Evolutionary conservation across 2,329 filamentous ascomycete species (phyloP), one percentile per base, ranked within the genome.

Genomic region (Parastagonospora avenae): DNA sequence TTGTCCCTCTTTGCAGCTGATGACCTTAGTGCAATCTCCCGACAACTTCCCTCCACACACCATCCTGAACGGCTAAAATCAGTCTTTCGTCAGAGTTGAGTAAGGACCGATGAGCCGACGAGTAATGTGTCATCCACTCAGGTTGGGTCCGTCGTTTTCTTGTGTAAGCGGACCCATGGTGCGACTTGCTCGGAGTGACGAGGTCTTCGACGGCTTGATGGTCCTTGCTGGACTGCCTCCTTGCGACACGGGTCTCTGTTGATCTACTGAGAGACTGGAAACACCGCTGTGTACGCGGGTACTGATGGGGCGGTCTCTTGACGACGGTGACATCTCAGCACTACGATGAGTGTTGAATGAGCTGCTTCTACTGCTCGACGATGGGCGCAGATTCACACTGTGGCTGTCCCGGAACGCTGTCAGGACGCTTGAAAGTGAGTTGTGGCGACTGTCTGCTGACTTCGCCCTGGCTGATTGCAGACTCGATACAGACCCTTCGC

Each of bases 401-500:
- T 55, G 59, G 7, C 52, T 50, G 6, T 67, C 44, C 8, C 55
- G 64, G 38, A 68, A 64, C 12, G 63, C 65, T 9, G 70, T 73
- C 27, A 65, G 31, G 11, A 70, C 53, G 31, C 70, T 72, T 1
- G 66, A 64, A 9, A 46, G 58, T 16, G 70, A 77, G 41, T 57
- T 51, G 11, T 61, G 66, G 10, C 63, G 62, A 27, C 60, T 57
- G 4, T 70, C 60, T 33, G 56, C 54, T 11, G 41, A 32, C 27
- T 46, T 59, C 10, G 46, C 37, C 33, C 65, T 62, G 1, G 60
- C 55, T 4, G 71, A 74, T n/a, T 72, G 59, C 5, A 74, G 46
- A 55, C 74, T 77, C 2, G 74, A 73, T 2, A 49, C 42, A 4
- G 76, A 78, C 30, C 63, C 65, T 28, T 76, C 72, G 29, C 74